Base-by-base conservation (phyloP, 2,329 filamentous ascomycete genomes). In the Talaromyces rugulosus region DNA sequence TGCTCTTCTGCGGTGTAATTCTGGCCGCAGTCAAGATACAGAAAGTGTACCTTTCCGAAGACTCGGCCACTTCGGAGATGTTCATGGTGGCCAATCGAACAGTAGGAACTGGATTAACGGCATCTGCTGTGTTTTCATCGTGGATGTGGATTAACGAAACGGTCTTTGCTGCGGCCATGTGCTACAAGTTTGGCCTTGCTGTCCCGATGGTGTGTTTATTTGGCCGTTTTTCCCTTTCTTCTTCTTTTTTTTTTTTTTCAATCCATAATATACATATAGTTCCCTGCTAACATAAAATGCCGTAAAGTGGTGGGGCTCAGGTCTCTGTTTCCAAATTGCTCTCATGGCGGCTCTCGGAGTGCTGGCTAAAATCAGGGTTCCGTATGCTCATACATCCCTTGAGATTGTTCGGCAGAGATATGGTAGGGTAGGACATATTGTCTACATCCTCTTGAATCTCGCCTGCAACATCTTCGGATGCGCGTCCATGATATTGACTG, bases 331-430 rank as follows among this genome's bases (percentile, higher is more conserved):
- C 57, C 78, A 82, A 67, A 81, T 83, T 59, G 80, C 80, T 5
- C 69, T 82, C 36, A 82, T 83, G 77, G 79, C 80, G 1, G 74
- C 75, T 0, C 71, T 83, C 0, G 81, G 81, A 4, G 79, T 83
- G 6, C 68, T 82, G 52, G 78, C 78, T 12, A 83, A 83, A 66
- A 74, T 82, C 36, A 71, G 80, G 44, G 80, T 82, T 0, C 81
- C 81, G 0, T 81, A 82, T 61, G 81, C 81, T 0, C 81, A 83
- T 61, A 83, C 81, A 0, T 81, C 78, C 2, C 72, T 83, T 1
- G 81, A 83, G 64, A 81, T 83, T 52, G 78, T 83, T 44, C 74
- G 74, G 4, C 78, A 78, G 70, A 71, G 81, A 62, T 83, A 83
- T 65, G 80, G 79, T 5, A 76, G 71, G 28, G 67, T 75, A 12